phyloP scores from a whole-genome alignment of 768 basidiomycete species.

The Pleurotus platypus region DNA sequence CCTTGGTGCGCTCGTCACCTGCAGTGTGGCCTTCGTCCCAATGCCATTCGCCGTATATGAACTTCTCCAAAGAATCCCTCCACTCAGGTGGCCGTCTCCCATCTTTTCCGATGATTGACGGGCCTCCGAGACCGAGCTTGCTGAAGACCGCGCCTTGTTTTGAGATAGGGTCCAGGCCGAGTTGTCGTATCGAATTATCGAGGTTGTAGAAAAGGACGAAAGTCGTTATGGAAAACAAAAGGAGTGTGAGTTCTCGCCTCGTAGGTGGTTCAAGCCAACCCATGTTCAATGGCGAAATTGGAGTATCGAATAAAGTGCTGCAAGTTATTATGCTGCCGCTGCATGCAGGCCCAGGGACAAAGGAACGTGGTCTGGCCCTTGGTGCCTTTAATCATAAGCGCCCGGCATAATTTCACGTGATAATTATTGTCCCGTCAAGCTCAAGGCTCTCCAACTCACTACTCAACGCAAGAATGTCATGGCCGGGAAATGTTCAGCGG shows the following conservation, averaged over 20 bases:
- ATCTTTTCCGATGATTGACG: conserved; percentile 35
- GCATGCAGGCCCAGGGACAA: no score
- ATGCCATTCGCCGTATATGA: conserved; percentile 68
- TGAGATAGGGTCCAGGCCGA: conserved; percentile 40
- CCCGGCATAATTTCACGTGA: no score
- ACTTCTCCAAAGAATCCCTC: conserved; percentile 54
- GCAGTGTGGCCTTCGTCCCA: conserved; percentile 63
- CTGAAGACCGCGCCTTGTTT: conserved; percentile 33
- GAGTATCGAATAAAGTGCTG: no score
- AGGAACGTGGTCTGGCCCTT: no score
- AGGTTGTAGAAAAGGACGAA: conserved; percentile 77
- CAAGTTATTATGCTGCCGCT: no score
- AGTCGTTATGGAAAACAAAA: conserved; percentile 59
- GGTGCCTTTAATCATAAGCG: no score
- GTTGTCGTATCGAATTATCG: conserved; percentile 54
- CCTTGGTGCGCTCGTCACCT: conserved; percentile 49
- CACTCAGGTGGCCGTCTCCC: conserved; percentile 47
- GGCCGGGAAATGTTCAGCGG: background rate
- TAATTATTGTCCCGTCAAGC: no score
- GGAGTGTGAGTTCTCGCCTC: conserved; percentile 68
- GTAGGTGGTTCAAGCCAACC: conserved; percentile 65
- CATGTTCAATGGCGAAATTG: conserved; percentile 28
- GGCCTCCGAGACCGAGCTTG: conserved; percentile 35
- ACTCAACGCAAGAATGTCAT: background rate
- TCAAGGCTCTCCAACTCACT: no score